phyloP scores from a whole-genome alignment of 345 rosid genomes.

The Salix arbutifolia region DNA sequence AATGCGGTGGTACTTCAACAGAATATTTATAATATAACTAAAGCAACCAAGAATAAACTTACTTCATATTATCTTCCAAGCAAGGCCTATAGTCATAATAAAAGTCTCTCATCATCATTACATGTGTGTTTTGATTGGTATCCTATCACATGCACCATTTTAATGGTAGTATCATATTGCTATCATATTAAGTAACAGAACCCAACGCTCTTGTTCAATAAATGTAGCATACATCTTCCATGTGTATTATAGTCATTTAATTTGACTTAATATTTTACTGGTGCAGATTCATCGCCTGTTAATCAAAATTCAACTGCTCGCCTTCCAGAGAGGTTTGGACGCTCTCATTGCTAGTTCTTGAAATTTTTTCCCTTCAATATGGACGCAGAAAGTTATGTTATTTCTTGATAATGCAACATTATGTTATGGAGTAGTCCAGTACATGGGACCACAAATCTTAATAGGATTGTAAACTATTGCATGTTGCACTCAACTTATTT shows the following conservation, averaged over 20 bases:
- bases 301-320: slow-evolving; percentile 68
- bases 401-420: neutral
- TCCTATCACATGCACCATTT: no score
- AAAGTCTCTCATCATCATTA: no score
- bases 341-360: slow-evolving; percentile 2
- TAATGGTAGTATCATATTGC: no score
- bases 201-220: neutral
- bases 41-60: no score
- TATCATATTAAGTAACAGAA: no score
- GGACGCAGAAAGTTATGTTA: neutral
- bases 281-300: slow-evolving; percentile 68
- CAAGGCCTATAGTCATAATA: no score
- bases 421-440: neutral
- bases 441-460: neutral
- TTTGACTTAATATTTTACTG: neutral
- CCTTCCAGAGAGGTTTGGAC: slow-evolving; percentile 85
- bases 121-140: no score
- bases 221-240: neutral
- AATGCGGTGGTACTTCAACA: no score
- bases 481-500: neutral
- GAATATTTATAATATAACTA: no score
- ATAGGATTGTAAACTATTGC: neutral
- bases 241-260: neutral
- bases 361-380: neutral
- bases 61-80: no score